Evolutionary conservation across 2,329 filamentous ascomycete genomes (phyloP).

Genomic region (Trichoderma gracile): DNA sequence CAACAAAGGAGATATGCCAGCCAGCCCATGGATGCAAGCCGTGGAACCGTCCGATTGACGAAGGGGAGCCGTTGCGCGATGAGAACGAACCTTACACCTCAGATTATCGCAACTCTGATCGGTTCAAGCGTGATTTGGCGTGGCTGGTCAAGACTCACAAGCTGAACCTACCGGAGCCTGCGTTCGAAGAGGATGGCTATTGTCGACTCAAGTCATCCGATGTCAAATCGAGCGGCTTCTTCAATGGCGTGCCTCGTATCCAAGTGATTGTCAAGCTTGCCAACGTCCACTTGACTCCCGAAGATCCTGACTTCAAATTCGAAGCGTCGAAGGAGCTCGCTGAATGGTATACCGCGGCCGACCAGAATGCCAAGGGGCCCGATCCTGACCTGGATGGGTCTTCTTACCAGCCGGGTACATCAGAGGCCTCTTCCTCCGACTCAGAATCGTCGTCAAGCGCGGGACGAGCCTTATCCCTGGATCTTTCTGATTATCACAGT

Average conservation of each 20-base stretch:
- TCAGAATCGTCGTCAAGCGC: neutral
- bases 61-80: slow-evolving; percentile 31
- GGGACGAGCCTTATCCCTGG: neutral
- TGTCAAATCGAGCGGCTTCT: slow-evolving; percentile 36
- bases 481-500: neutral
- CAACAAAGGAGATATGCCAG: slow-evolving; percentile 28
- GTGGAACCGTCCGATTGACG: slow-evolving; percentile 31
- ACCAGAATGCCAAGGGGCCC: neutral
- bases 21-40: slow-evolving; percentile 26
- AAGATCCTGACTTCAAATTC: slow-evolving; percentile 44
- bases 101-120: slow-evolving; percentile 30
- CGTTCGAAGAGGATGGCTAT: neutral
- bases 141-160: slow-evolving; percentile 38
- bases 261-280: slow-evolving; percentile 66
- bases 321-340: slow-evolving; percentile 8
- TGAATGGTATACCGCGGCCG: neutral
- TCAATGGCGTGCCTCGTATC: slow-evolving; percentile 40
- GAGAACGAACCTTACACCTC: slow-evolving; percentile 26
- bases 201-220: slow-evolving; percentile 28
- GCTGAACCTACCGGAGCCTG: slow-evolving; percentile 27
- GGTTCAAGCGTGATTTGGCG: slow-evolving; percentile 30
- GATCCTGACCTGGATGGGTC: slow-evolving; percentile 9
- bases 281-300: slow-evolving; percentile 61
- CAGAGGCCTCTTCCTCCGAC: neutral
- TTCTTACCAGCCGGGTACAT: neutral